phyloP scores from a whole-genome alignment of 441 rosid genomes.

The Kokia cookei region DNA sequence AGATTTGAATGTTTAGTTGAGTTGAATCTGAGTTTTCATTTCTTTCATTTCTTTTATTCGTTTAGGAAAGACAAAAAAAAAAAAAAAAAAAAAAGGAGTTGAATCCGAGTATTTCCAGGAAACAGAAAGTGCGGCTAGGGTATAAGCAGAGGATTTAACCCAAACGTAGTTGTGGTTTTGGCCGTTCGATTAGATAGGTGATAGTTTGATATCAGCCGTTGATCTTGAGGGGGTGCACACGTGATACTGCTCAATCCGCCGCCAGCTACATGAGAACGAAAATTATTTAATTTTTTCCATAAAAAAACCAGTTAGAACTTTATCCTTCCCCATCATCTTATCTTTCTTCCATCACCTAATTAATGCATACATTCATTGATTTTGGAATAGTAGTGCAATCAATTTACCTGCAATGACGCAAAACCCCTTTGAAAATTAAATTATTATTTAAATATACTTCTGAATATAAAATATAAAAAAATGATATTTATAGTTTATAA shows the following conservation, averaged over 20 bases:
- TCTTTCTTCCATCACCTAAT: too few relatives aligned
- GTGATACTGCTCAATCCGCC: slow-evolving; percentile 26
- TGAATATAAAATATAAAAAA: too few relatives aligned
- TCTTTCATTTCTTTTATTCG: background rate
- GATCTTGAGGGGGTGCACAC: slow-evolving; percentile 12
- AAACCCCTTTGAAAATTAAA: too few relatives aligned
- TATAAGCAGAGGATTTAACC: slow-evolving; percentile 25
- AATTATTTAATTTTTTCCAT: background rate
- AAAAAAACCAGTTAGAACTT: background rate
- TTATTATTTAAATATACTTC: too few relatives aligned
- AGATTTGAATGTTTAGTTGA: background rate
- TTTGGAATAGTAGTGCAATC: too few relatives aligned
- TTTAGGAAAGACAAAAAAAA: background rate
- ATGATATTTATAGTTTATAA: too few relatives aligned
- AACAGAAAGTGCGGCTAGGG: slow-evolving; percentile 27
- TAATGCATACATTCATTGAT: too few relatives aligned
- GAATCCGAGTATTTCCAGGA: too few relatives aligned
- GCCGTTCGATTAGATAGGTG: slow-evolving; percentile 38
- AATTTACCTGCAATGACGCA: too few relatives aligned
- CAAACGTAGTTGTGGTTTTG: slow-evolving; percentile 31
- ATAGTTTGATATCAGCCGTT: slow-evolving; percentile 33
- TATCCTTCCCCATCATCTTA: background rate
- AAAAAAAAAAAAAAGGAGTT: background rate
- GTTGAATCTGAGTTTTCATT: background rate
- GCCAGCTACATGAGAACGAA: slow-evolving; percentile 21